Base-by-base conservation (phyloP, 2,329 filamentous ascomycete species). In the Madurella mycetomatis region DNA sequence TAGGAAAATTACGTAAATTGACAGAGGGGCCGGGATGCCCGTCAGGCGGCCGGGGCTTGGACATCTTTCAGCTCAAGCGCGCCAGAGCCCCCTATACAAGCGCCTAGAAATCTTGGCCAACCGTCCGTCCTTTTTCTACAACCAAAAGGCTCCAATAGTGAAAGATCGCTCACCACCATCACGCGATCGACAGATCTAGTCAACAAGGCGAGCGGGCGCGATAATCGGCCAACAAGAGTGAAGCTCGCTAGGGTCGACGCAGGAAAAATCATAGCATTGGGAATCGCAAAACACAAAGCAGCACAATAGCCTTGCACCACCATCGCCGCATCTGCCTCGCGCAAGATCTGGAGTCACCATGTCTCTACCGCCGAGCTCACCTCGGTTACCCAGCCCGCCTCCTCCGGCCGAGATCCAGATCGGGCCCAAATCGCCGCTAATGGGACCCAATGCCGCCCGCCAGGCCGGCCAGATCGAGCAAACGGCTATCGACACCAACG, bases 371-470 rank as follows among this genome's bases (percentile, higher is more conserved):
- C 86, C 89, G 59, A 92, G 84, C 72, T 96, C 92, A 46, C 92
- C 94, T 60, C 88, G 94, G 68, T 84, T 99, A 49, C 94, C 94
- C 56, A 96, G 91, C 72, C 94, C 94, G 57, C 94, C 94, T 55
- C 94, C 94, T 34, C 86, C 95, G 54, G 90, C 92, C 58, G 94
- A 99, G 73, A 94, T 96, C 62, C 92, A 97, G 74, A 86, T 95
- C 59, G 87, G 84, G 46, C 69, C 70, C 54, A 66, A 68, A 65
- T 94, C 90, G 47, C 90, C 90, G 1, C 80, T 80, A 16, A 76
- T 85, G 60, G 79, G 84, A 47, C 67, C 70, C 44, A 65, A 67
- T 45, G 75, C 74, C 71, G 85, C 68, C 67, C 81, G 64, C 72
- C 81, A 74, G 76, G 80, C 71, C 62, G 81, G 78, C 69, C 82